Evolutionary conservation across 129 eudicot species (phyloP).

Genomic region (Solidago caesia): DNA sequence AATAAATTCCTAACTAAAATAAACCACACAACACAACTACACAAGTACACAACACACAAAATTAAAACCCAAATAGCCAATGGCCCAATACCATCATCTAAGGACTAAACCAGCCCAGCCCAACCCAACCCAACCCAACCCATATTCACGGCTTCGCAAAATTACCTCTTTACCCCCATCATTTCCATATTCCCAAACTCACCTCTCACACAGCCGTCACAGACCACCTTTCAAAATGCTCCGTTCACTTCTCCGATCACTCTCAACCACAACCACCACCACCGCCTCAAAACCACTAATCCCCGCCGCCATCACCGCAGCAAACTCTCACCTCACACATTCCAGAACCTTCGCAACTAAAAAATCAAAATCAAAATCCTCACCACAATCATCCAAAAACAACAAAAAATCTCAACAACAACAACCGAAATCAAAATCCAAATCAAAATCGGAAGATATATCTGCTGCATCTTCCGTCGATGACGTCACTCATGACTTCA

Average conservation of each 20-base stretch:
- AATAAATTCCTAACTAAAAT: no score
- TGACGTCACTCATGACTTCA: constrained; percentile 28
- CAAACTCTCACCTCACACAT: constrained; percentile 23
- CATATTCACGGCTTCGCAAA: background rate
- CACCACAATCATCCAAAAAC: background rate
- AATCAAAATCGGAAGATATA: constrained; percentile 31
- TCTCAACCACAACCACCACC: constrained; percentile 37
- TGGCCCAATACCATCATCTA: no score
- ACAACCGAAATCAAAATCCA: constrained; percentile 28
- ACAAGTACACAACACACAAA: no score
- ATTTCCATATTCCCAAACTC: background rate
- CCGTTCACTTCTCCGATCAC: constrained; percentile 50
- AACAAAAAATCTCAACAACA: constrained; percentile 26
- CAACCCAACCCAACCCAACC: constrained; percentile 20
- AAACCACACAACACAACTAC: no score
- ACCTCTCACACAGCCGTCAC: constrained; percentile 21
- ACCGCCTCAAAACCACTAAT: constrained; percentile 7
- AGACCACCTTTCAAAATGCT: constrained; percentile 27
- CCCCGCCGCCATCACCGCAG: constrained; percentile 20
- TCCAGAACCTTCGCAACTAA: constrained; percentile 46
- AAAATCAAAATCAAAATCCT: constrained; percentile 26
- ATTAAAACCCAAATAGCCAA: no score
- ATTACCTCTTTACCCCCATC: constrained; percentile 29
- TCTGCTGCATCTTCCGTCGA: constrained; percentile 26
- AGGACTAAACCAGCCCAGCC: no score